Base-by-base conservation (phyloP, 2,329 filamentous ascomycete species). In the Dactylellina cionopaga region DNA sequence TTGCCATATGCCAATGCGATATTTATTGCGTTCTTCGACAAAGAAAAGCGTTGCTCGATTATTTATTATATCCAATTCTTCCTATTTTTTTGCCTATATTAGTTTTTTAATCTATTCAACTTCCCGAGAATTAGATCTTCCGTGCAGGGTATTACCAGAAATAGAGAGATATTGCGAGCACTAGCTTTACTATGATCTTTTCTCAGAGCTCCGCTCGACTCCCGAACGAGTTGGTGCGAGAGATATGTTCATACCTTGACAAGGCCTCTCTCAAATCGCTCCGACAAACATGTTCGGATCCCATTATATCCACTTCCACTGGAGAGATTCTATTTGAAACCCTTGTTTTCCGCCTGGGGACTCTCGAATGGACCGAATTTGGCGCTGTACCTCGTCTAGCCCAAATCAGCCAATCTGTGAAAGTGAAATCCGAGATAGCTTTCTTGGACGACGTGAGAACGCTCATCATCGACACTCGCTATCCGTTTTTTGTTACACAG, bases 171-270 rank as follows among this genome's bases (percentile, higher is more conserved):
- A n/a, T n/a, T n/a, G n/a, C n/a, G n/a, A n/a, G n/a, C n/a, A n/a
- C n/a, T n/a, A n/a, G n/a, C n/a, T n/a, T n/a, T n/a, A n/a, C n/a
- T n/a, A n/a, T n/a, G n/a, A n/a, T n/a, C n/a, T n/a, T n/a, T n/a
- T n/a, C n/a, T n/a, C n/a, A n/a, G n/a, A n/a, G n/a, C n/a, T n/a
- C n/a, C n/a, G n/a, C n/a, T n/a, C n/a, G n/a, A 17, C 37, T 69
- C 15, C 55, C 64, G 9, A 47, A 52, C 47, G 64, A 69, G 25
- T 47, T 69, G 13, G 41, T 69, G 22, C 49, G 46, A 11, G 64
- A 62, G 22, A 55, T 69, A 46, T n/a, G 46, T 27, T 6, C 39
- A 4, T 43, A 63, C 3, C 37, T 54, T 9, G 58, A 54, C 27
- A 54, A 24, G 11, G 10, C 37, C 11, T 52, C 58, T 2, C 13